Conservation (phyloP, 345 rosid species). For the Theobroma cacao region DNA sequence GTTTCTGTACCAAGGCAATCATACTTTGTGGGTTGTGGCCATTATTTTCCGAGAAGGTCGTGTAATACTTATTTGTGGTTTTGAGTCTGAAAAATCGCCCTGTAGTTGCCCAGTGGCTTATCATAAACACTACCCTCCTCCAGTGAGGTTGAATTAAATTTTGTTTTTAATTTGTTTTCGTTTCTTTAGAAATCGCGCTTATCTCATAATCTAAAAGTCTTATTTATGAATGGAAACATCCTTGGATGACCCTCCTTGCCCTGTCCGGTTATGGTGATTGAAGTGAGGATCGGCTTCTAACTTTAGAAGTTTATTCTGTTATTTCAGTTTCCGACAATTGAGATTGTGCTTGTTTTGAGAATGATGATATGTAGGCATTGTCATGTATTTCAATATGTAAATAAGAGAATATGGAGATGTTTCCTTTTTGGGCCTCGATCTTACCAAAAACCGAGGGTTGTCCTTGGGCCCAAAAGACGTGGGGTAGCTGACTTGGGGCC, state of each 20-base stretch:
- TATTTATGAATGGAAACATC: neutral
- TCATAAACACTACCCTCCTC: neutral
- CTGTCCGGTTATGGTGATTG: no score
- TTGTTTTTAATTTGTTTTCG: neutral
- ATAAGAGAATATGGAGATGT: no score
- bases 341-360: no score
- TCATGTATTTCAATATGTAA: no score
- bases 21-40: neutral
- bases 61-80: neutral
- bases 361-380: no score
- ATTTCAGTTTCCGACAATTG: no score
- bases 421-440: no score
- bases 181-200: neutral
- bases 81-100: slow-evolving; percentile 10
- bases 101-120: neutral
- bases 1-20: neutral
- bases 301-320: no score
- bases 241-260: neutral
- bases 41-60: neutral
- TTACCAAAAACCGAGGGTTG: no score
- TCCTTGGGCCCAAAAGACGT: neutral
- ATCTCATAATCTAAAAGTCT: neutral
- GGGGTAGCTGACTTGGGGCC: neutral
- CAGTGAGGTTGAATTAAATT: neutral
- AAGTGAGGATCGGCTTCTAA: neutral